These are phyloP conservation scores for Volvariella volvacea DNA, from an alignment of 1,284 basidiomycete species.

Conservation along the genomic window DNA sequence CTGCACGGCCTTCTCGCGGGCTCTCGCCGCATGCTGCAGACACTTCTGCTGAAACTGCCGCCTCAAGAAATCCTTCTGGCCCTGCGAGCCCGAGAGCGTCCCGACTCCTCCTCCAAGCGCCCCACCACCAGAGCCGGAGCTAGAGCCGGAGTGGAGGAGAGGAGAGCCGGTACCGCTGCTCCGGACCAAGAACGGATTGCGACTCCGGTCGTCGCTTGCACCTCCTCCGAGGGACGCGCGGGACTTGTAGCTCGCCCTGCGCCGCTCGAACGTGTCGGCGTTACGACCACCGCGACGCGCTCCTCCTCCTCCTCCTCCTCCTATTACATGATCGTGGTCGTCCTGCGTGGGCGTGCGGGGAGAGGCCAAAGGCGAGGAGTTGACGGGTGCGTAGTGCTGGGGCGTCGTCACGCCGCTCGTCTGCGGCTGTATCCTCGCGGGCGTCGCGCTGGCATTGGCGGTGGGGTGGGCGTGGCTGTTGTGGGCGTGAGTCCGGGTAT, in stretches of 20 bases:
- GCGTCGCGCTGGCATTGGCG: no score
- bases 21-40: conserved; percentile 48
- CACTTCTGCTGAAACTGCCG: conserved; percentile 57
- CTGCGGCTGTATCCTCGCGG: no score
- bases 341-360: background rate
- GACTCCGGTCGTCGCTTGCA: no score
- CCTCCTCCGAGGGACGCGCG: background rate
- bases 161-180: background rate
- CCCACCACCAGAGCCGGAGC: background rate
- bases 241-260: background rate
- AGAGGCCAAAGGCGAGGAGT: background rate
- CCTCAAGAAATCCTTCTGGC: conserved; percentile 35
- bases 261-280: background rate
- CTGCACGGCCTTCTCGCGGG: conserved; percentile 41
- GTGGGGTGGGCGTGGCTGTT: no score
- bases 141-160: no score
- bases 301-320: no score
- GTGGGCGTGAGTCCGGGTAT: no score
- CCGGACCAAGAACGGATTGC: no score
- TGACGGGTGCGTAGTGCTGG: background rate
- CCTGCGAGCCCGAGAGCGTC: background rate
- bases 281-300: background rate
- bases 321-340: background rate
- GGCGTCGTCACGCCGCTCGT: no score
- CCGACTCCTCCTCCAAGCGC: background rate